Conservation (phyloP, 2,329 filamentous ascomycete genomes). For the Colletotrichum gigasporum region DNA sequence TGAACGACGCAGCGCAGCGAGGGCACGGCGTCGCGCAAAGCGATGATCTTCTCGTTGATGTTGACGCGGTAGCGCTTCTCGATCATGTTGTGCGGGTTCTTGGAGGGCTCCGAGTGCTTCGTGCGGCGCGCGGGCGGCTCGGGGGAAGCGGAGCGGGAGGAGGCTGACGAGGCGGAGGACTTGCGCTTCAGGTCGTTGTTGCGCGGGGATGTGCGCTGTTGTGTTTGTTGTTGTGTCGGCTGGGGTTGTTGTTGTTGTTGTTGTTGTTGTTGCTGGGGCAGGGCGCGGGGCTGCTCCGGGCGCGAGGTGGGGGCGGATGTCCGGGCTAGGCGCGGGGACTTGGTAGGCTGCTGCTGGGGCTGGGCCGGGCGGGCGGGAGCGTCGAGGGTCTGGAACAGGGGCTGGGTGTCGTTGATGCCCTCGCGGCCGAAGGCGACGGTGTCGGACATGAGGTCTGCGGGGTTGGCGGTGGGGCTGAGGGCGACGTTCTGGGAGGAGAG, state of each 20-base stretch:
- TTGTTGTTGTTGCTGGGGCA: not conserved
- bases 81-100: conserved; percentile 86
- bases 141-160: conserved; percentile 52
- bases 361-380: not conserved
- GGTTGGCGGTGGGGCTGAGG: conserved; percentile 46
- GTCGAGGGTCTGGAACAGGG: conserved; percentile 37
- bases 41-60: conserved; percentile 84
- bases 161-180: conserved; percentile 40
- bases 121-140: conserved; percentile 40
- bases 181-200: conserved; percentile 41
- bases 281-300: conserved; percentile 1
- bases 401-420: conserved; percentile 37
- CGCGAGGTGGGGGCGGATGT: not conserved
- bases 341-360: not conserved
- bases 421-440: conserved; percentile 36
- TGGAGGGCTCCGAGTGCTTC: conserved; percentile 60
- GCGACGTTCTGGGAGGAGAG: conserved; percentile 37
- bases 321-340: conserved; percentile 7
- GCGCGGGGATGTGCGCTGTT: conserved; percentile 32
- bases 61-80: conserved; percentile 88
- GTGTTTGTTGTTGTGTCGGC: conserved; percentile 21
- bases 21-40: conserved; percentile 75
- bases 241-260: conserved; percentile 13
- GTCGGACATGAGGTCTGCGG: conserved; percentile 41
- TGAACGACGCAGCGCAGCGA: conserved; percentile 50